Conservation (phyloP, 2,329 filamentous ascomycete genomes). For the Aspergillus tamarii region DNA sequence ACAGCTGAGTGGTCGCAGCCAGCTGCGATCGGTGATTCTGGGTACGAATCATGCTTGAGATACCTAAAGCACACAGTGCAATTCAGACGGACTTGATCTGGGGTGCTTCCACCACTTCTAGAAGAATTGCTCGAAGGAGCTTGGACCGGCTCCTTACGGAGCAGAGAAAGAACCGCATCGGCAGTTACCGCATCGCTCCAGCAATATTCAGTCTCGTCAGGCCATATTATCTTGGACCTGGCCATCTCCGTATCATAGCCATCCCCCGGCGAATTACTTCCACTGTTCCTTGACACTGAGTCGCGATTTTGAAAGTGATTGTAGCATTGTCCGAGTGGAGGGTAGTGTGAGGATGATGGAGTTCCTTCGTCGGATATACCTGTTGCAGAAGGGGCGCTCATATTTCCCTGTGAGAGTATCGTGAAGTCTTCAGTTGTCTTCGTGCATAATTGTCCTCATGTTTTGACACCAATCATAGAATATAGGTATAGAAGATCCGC, state of each 20-base stretch:
- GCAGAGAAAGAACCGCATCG: slow-evolving; percentile 20
- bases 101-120: background rate
- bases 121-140: background rate
- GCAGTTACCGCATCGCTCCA: slow-evolving; percentile 25
- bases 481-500: background rate
- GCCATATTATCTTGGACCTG: slow-evolving; percentile 1
- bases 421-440: background rate
- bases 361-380: background rate
- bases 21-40: slow-evolving; percentile 18
- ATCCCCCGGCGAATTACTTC: background rate
- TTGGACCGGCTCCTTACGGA: slow-evolving; percentile 18
- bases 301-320: background rate
- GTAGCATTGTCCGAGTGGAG: background rate
- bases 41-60: slow-evolving; percentile 12
- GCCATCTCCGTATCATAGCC: background rate
- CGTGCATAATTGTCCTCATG: background rate
- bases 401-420: background rate
- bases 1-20: slow-evolving; percentile 20
- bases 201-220: slow-evolving; percentile 5
- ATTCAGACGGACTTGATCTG: slow-evolving; percentile 2
- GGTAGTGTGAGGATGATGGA: background rate
- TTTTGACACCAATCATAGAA: background rate
- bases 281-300: background rate
- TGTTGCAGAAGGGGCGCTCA: background rate
- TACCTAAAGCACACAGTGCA: slow-evolving; percentile 20